Evolutionary conservation across 805 yeast genomes (phyloP), one percentile per base, ranked within the genome.

Genomic region (Candida tallmaniae): DNA sequence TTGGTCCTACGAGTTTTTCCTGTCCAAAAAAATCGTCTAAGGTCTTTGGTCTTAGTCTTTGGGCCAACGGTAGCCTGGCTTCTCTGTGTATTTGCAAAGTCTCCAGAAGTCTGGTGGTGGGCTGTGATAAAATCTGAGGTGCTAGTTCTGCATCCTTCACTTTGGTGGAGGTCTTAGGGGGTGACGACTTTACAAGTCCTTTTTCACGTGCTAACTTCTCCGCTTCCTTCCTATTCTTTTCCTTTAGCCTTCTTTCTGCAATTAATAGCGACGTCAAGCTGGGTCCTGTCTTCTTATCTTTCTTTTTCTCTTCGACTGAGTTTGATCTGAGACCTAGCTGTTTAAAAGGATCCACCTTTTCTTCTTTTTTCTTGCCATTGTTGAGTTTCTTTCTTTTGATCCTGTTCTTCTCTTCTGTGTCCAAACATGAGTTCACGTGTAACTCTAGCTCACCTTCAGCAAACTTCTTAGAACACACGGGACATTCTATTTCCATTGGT

Each of bases 11-110:
- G n/a, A 63, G 51, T 40, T 56, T 58, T 23, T 64, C 70, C 40
- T 66, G 73, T 9, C 73, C 73, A 38, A 44, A 50, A 34, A 62
- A 66, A 27, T 65, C 71, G 27, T 57, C 62, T 11, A 66, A 46
- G 3, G 55, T 42, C 21, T 47, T 54, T 0, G 73, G 73, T 15
- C 71, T 45, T 4, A 66, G 50, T 27, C 70, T 40, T 29, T 66
- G 70, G 3, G 73, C 70, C 8, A 66, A 41, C 0, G 73, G 73
- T 4, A 54, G 34, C 20, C 37, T 32, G 1, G 59, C 42, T 5
- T 51, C 52, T 31, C 48, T 31, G 29, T 43, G 42, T 18, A 56
- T 27, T 21, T 45, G 35, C 17, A 28, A 40, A 30, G 23, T 31
- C 33, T 36, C 39, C 23, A 23, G 34, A 10, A 35, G 11, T 27